Percentiles rank a stretch among this genome's conserved stretches.
These are phyloP conservation scores for Dianthus caryophyllus DNA, from an alignment of 148 eudicot genomes.

Conservation along the genomic window DNA sequence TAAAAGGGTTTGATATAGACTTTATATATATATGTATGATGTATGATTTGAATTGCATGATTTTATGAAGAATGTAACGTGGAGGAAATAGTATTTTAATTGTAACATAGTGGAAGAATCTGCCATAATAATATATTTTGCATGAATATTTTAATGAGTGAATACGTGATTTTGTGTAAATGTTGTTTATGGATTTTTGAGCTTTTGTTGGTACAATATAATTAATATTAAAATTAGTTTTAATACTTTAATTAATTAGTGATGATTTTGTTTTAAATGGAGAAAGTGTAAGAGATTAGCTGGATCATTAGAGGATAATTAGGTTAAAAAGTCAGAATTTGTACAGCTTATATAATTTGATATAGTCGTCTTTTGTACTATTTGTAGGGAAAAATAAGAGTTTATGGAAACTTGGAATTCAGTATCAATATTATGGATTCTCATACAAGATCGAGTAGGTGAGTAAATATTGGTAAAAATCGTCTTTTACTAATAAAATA, in stretches of 20 bases:
- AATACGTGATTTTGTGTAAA: background rate
- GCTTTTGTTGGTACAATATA: conserved; percentile 14
- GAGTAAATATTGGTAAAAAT: too few species aligned
- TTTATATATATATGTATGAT: background rate
- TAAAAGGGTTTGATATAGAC: background rate
- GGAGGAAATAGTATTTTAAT: conserved; percentile 13
- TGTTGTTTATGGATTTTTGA: conserved; percentile 3
- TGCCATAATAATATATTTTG: background rate
- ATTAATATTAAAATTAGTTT: too few species aligned
- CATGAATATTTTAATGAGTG: background rate
- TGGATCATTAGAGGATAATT: conserved; percentile 22
- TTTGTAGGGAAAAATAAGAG: background rate
- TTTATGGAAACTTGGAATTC: conserved; percentile 9
- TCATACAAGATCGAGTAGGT: too few species aligned
- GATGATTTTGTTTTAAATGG: background rate
- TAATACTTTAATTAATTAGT: too few species aligned
- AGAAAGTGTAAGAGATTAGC: conserved; percentile 12
- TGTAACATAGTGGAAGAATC: conserved; percentile 3
- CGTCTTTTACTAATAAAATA: too few species aligned
- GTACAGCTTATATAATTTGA: conserved; percentile 17
- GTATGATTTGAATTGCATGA: background rate
- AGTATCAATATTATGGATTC: background rate
- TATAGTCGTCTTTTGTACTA: conserved; percentile 4
- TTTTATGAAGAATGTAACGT: conserved; percentile 19
- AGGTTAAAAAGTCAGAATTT: conserved; percentile 12